Evolutionary conservation across 2,329 filamentous ascomycete genomes (phyloP), one percentile per base, ranked within the genome.

Genomic region (Ceratocystis albifundus): DNA sequence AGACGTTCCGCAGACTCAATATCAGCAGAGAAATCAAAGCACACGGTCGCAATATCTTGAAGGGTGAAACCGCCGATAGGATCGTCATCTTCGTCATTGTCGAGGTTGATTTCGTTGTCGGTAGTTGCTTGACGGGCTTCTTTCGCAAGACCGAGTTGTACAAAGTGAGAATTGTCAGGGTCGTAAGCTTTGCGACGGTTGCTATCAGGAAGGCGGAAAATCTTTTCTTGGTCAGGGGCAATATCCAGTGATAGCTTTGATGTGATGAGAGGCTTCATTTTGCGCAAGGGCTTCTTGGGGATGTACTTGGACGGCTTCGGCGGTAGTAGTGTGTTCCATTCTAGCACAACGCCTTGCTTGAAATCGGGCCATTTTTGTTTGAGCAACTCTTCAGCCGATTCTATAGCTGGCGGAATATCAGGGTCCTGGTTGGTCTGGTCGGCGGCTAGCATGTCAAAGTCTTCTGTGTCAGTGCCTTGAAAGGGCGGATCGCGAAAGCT

Each of bases 171-270:
- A 6, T 50, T 73, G 41, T 82, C 78, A 2, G 75, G 75, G 32
- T 82, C 78, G 61, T 83, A 77, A 28, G 85, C 75, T 30, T 82
- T 82, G 68, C 84, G 80, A 4, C 65, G 64, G 61, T 84, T 82
- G 46, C 45, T 62, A n/a, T 48, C 64, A 5, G 65, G 61, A n/a
- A 93, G 84, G 66, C 86, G 85, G 74, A 97, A 99, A 30, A 83
- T 80, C 71, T 91, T 90, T 74, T 96, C 90, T 70, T 96, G 89
- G 71, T 97, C 94, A 61, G 84, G 82, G 2, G 89, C 88, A 44
- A 97, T 79, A 69, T 99, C 94, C 15, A 99, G 80, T 69, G 85
- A 91, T 66, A 96, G 81, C 75, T 99, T 99, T 22, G 88, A 92
- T 0, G 91, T 90, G 4, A 91, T 82, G 2, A 97, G 80, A 17